These are phyloP conservation scores for Yamadazyma nakazawae DNA, from an alignment of 805 yeast species.

Conservation along the genomic window DNA sequence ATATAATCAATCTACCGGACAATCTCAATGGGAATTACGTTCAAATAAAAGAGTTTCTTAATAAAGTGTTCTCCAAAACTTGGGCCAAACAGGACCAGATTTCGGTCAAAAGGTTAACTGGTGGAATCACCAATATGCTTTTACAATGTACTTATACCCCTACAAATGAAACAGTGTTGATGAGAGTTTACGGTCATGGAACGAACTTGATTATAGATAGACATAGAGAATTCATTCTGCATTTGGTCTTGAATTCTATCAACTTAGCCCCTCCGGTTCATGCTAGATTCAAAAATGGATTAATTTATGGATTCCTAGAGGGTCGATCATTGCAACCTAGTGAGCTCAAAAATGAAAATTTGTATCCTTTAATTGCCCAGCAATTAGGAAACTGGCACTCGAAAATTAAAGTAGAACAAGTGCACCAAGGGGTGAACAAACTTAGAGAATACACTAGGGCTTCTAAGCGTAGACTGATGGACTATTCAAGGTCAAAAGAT, in stretches of 20 bases:
- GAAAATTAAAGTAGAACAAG: constrained; percentile 40
- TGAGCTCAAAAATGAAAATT: constrained; percentile 46
- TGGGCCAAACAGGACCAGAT: constrained; percentile 31
- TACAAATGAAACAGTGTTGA: constrained; percentile 43
- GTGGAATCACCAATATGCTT: constrained; percentile 65
- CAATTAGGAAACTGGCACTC: constrained; percentile 72
- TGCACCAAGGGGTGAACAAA: constrained; percentile 45
- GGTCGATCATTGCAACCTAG: constrained; percentile 59
- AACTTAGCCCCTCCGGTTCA: constrained; percentile 66
- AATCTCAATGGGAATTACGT: constrained; percentile 29
- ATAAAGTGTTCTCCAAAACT: constrained; percentile 44
- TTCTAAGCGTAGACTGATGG: constrained; percentile 11
- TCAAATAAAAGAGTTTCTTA: constrained; percentile 38
- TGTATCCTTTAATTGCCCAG: constrained; percentile 60
- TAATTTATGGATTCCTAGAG: constrained; percentile 64
- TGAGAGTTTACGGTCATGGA: constrained; percentile 73
- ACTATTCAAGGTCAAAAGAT: constrained; percentile 3
- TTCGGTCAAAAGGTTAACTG: constrained; percentile 46
- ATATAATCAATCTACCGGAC: constrained; percentile 37
- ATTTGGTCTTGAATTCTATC: constrained; percentile 55
- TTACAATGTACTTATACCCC: constrained; percentile 40
- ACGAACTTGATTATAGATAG: constrained; percentile 71
- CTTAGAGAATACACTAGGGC: constrained; percentile 26
- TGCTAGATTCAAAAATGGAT: constrained; percentile 68
- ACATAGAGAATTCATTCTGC: constrained; percentile 70